Evolutionary conservation across 2,329 filamentous ascomycete species (phyloP), one percentile per base, ranked within the genome.

Genomic region (Phialocephala subalpina): DNA sequence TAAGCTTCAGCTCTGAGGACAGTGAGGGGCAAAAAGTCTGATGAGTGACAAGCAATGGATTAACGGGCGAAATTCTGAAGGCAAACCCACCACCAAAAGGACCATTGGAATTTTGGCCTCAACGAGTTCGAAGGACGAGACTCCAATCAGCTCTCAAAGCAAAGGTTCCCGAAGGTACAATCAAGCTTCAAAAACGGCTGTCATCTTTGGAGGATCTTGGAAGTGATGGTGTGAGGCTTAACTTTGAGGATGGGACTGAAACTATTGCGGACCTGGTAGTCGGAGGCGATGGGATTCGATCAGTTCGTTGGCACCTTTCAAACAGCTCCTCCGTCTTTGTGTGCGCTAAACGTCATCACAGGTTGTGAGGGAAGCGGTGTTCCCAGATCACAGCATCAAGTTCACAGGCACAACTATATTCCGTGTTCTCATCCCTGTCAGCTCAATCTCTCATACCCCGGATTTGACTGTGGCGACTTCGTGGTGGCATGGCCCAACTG

Each of bases 271-370:
- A 85, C 67, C 72, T 86, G 0, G 77, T 86, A 0, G 78, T 87
- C 1, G 84, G 83, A 0, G 84, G 82, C 4, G 83, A 87, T 70
- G 83, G 84, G 2, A 85, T 86, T 60, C 80, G 82, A 64, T 85
- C 83, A 4, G 80, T 83, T 69, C 40, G 75, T 66, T 27, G 40
- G 18, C 18, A 11, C 40, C 16, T 36, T 35, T 12, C 11, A 22
- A 9, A 16, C 14, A 27, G 38, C 16, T 45, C 20, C 3, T 18
- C 16, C 60, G 4, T 27, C 16, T 36, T 35, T 20, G 20, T 53
- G 20, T 20, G 20, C 61, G 12, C 36, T 52, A 33, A 33, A 33
- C 4, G 4, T 16, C 22, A 14, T 64, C 33, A 22, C 42, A 82
- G 82, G 74, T 78, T 20, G 79, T 83, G 1, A 75, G 81, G 42